phyloP scores from a whole-genome alignment of 495 filamentous ascomycete genomes.

The Pseudomonodictys pantanalensis region DNA sequence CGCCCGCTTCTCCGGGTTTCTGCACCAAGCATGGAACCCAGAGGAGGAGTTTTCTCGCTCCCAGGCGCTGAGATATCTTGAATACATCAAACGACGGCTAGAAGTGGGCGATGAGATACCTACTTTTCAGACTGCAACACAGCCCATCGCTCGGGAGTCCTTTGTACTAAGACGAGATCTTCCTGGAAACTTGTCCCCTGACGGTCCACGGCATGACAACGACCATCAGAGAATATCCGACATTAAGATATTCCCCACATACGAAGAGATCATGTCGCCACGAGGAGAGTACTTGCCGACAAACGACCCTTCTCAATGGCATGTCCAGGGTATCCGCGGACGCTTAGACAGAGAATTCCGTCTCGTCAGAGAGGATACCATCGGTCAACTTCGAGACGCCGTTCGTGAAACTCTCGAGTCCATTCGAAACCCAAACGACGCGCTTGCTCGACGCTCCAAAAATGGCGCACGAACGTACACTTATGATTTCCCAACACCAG shows the following conservation, averaged over 20 bases:
- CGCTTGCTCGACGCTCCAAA: not conserved
- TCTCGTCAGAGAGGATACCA: conserved; percentile 63
- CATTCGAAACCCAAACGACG: not conserved
- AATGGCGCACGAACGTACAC: too few species aligned
- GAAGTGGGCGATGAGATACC: not conserved
- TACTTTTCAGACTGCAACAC: not conserved
- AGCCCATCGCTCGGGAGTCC: not conserved
- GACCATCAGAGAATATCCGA: conserved; percentile 57
- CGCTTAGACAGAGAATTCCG: conserved; percentile 70
- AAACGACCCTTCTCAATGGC: conserved; percentile 51
- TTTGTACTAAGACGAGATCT: conserved; percentile 13
- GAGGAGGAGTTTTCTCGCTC: not conserved
- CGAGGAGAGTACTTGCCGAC: conserved; percentile 60
- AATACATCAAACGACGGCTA: not conserved
- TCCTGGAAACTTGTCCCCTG: conserved; percentile 52
- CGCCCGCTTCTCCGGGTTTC: not conserved
- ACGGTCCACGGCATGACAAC: conserved; percentile 64
- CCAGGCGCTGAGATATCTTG: not conserved
- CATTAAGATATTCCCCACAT: conserved; percentile 63
- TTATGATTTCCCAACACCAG: too few species aligned
- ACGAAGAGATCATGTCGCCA: conserved; percentile 54
- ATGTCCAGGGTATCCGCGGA: conserved; percentile 57
- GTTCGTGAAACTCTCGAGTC: conserved; percentile 32
- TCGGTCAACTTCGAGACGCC: conserved; percentile 60
- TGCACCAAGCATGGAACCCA: not conserved